phyloP scores from a whole-genome alignment of 352 stramenopile species.

The Globisporangium canariense region DNA sequence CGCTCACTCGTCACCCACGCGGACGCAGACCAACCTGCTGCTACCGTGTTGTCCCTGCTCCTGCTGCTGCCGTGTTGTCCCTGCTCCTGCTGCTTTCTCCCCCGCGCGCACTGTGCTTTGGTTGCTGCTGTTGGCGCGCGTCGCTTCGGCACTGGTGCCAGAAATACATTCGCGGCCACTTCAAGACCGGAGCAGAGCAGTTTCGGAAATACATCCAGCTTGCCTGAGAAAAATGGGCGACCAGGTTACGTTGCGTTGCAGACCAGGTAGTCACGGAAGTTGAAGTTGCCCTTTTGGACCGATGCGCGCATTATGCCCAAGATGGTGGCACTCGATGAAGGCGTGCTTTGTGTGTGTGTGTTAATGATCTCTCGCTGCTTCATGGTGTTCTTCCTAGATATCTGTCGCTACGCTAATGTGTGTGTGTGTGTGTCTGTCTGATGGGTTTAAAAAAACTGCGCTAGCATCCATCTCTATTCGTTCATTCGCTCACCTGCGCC shows the following conservation, averaged over 20 bases:
- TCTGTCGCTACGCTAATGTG: slow-evolving; percentile 1
- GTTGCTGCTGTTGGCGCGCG: not conserved
- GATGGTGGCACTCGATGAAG: not conserved
- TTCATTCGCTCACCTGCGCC: not conserved
- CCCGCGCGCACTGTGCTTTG: not conserved
- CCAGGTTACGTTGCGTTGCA: not conserved
- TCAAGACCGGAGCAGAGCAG: not conserved
- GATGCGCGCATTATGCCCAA: not conserved
- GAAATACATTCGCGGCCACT: not conserved
- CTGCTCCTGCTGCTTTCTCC: slow-evolving; percentile 2
- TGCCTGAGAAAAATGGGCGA: not conserved
- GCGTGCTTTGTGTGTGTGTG: not conserved
- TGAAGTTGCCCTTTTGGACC: not conserved
- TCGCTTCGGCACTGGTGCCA: not conserved
- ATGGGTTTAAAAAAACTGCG: not conserved
- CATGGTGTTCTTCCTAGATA: not conserved
- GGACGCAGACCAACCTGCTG: not conserved
- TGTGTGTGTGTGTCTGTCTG: slow-evolving; percentile 3
- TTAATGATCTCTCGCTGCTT: slow-evolving; percentile 7
- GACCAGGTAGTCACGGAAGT: not conserved
- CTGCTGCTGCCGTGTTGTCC: not conserved
- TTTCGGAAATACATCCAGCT: slow-evolving; percentile 2
- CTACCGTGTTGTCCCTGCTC: not conserved
- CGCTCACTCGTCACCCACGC: not conserved
- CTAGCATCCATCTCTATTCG: not conserved